Conservation (phyloP, 148 eudicot genomes). For the Spergularia bocconei region DNA sequence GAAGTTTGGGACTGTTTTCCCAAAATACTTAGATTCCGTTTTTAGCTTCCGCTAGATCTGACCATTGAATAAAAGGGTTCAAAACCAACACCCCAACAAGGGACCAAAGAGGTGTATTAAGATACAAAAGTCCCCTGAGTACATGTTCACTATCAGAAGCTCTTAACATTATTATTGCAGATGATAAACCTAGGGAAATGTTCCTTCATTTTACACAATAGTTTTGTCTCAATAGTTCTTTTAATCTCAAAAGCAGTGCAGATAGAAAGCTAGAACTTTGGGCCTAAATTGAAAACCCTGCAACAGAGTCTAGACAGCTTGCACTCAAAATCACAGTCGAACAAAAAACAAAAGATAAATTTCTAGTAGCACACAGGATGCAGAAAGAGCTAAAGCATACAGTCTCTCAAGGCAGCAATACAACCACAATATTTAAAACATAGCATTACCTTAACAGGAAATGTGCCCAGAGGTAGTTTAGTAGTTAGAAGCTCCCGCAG, state of each 20-base stretch:
- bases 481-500: constrained; percentile 90
- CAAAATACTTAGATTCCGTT: neutral
- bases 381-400: neutral
- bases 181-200: neutral
- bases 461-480: constrained; percentile 81
- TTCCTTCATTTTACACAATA: neutral
- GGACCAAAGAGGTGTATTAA: no score
- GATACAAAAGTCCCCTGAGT: neutral
- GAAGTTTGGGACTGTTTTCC: neutral
- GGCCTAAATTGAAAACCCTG: neutral
- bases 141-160: neutral
- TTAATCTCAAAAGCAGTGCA: neutral
- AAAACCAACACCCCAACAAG: no score
- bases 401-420: neutral
- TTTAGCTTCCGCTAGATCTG: no score
- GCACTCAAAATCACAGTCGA: neutral
- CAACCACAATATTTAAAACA: neutral
- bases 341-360: neutral
- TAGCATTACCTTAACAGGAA: constrained; percentile 81
- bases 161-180: neutral
- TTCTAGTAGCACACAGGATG: neutral
- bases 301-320: neutral
- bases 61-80: no score
- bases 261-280: neutral
- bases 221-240: neutral